Evolutionary conservation across 2,329 filamentous ascomycete species (phyloP).

Genomic region (Aspergillus texensis): DNA sequence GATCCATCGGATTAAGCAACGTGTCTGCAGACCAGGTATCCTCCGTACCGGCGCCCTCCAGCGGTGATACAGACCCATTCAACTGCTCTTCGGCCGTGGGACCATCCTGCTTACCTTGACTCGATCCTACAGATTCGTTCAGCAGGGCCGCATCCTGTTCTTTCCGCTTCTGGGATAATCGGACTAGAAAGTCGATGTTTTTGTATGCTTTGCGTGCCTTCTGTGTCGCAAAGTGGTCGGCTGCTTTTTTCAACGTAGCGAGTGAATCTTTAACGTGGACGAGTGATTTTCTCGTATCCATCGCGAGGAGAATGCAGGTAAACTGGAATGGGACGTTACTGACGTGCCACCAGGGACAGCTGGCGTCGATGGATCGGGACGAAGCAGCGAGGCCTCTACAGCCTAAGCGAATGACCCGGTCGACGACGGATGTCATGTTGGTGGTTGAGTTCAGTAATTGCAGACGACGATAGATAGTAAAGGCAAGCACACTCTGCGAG

Average conservation of each 20-base stretch:
- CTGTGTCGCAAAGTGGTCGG: neutral
- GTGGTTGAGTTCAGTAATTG: neutral
- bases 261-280: neutral
- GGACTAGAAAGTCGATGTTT: neutral
- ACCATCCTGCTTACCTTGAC: neutral
- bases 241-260: slow-evolving; percentile 8
- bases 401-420: neutral
- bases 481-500: neutral
- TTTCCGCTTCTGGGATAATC: neutral
- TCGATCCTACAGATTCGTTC: neutral
- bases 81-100: neutral
- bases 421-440: neutral
- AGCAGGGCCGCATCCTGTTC: neutral
- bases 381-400: neutral
- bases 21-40: neutral
- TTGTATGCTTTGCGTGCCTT: neutral
- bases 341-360: slow-evolving; percentile 22
- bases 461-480: neutral
- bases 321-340: slow-evolving; percentile 24
- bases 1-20: neutral
- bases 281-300: slow-evolving; percentile 19
- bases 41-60: neutral
- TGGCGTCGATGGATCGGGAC: neutral
- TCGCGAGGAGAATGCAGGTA: slow-evolving; percentile 15
- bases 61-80: neutral